These are phyloP conservation scores for Sugiyamaella grinbergsii DNA, from an alignment of 1,139 yeast species.

Conservation along the genomic window DNA sequence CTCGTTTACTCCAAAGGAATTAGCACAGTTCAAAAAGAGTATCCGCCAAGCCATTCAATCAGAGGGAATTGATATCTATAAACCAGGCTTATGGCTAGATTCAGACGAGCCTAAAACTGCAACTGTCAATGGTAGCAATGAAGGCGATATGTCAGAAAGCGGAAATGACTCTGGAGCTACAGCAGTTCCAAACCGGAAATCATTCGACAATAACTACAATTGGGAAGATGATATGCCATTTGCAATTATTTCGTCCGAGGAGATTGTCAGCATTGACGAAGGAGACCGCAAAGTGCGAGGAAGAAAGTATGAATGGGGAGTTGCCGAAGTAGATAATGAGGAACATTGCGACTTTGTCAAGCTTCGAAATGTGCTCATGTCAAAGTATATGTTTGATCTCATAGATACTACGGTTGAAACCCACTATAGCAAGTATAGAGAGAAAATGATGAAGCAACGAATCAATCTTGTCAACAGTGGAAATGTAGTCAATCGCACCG, in stretches of 20 bases:
- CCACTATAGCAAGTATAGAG: constrained; percentile 80
- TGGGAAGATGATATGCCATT: constrained; percentile 52
- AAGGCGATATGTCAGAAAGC: neutral
- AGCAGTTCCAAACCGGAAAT: constrained; percentile 1
- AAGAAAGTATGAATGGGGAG: constrained; percentile 73
- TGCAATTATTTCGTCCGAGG: constrained; percentile 57
- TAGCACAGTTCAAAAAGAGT: constrained; percentile 47
- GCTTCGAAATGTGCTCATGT: constrained; percentile 62
- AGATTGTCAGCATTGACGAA: constrained; percentile 27
- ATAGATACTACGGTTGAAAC: constrained; percentile 76
- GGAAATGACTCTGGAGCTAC: constrained; percentile 10
- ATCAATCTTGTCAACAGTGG: constrained; percentile 53
- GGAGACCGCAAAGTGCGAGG: constrained; percentile 55
- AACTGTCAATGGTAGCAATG: neutral
- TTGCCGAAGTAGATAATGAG: constrained; percentile 65
- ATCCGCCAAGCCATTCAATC: constrained; percentile 50
- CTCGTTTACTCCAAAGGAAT: constrained; percentile 51
- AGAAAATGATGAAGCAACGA: constrained; percentile 67
- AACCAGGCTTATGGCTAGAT: constrained; percentile 38
- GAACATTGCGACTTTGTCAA: constrained; percentile 64
- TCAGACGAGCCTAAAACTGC: neutral
- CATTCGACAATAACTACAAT: constrained; percentile 27
- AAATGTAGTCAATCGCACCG: neutral
- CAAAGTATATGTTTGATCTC: constrained; percentile 71
- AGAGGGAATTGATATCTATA: constrained; percentile 60